Evolutionary conservation across 345 rosid genomes (phyloP), one percentile per base, ranked within the genome.

Genomic region (Brassica rapa): DNA sequence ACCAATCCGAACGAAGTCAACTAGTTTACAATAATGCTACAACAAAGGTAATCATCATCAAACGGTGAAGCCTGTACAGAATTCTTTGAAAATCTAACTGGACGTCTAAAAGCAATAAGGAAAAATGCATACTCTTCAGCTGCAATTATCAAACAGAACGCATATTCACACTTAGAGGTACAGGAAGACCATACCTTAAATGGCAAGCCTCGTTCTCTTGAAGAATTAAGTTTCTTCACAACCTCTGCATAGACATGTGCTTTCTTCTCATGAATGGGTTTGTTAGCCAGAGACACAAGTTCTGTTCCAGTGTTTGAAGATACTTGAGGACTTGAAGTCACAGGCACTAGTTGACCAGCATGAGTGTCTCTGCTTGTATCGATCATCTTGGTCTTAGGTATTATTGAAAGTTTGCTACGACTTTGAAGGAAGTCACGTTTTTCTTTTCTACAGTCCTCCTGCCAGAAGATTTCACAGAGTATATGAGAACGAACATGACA

Each of bases 401-500:
- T 80, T 70, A 90, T 77, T 76, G 99, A 90, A 84, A 95, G 88
- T 64, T 89, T 89, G 80, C 91, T 93, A 85, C 93, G 87, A 81
- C 97, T 95, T 86, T 88, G 98, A 76, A 93, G 93, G 84, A 95
- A 95, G 81, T 91, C 94, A 59, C 91, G 96, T 68, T 89, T 95
- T 85, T 90, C 97, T 79, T 91, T 95, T 80, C 90, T 87, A 97
- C 99, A 93, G 79, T 91, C 93, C 35, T 91, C 98, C 98, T 95
- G 89, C 39, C 84, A 66, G 64, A 55, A 59, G 62, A 82, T 78
- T 33, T 63, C 39, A 73, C 32, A 59, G 62, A 49, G 59, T 24
- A 24, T 35, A 35, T 53, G 71, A 23, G 56, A 35, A 74, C 16
- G 35, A 16, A 64, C 35, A 32, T 32, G 63, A 74, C 57, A 29